Percentiles rank a stretch among this genome's conserved stretches.
Conservation (phyloP, 176 grass and related monocot genomes). For the Olyra latifolia region DNA sequence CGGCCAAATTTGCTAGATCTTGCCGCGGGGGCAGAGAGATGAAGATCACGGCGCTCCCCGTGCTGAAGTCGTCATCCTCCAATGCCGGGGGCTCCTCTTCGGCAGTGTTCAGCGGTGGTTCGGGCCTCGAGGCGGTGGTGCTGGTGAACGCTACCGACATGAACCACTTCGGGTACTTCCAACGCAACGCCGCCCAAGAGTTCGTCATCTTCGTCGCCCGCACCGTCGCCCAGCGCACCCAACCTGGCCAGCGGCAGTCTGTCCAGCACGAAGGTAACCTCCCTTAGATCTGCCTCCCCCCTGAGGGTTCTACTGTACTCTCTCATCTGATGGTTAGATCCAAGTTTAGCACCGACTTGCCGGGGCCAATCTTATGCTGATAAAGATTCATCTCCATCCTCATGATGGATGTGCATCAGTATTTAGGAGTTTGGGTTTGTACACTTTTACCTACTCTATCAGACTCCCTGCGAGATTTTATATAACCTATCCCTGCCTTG, state of each 20-base stretch:
- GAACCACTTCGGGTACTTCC: conserved; percentile 90
- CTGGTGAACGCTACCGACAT: conserved; percentile 88
- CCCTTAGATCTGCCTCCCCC: neutral
- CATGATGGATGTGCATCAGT: too few species aligned
- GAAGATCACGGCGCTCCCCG: conserved; percentile 90
- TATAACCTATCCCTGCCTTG: too few species aligned
- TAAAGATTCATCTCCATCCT: too few species aligned
- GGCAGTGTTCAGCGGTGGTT: conserved; percentile 21
- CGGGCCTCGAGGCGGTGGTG: conserved; percentile 53
- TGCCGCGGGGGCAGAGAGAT: conserved; percentile 9
- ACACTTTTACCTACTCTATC: too few species aligned
- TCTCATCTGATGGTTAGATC: neutral
- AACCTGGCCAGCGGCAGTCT: conserved; percentile 74
- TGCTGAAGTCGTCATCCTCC: conserved; percentile 57
- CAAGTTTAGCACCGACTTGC: too few species aligned
- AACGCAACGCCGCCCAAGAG: conserved; percentile 63
- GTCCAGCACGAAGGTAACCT: conserved; percentile 84
- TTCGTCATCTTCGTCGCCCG: conserved; percentile 87
- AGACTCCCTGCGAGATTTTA: too few species aligned
- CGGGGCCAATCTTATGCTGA: neutral
- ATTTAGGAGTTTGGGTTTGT: too few species aligned
- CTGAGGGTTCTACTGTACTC: neutral
- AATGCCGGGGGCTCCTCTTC: conserved; percentile 40
- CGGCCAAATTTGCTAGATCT: conserved; percentile 24
- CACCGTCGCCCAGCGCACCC: conserved; percentile 74